A percentile compares a stretch with the other conserved stretches of the same genome.
Conservation (phyloP, 2,329 filamentous ascomycete genomes). For the Rhytidhysteron rufulum region DNA sequence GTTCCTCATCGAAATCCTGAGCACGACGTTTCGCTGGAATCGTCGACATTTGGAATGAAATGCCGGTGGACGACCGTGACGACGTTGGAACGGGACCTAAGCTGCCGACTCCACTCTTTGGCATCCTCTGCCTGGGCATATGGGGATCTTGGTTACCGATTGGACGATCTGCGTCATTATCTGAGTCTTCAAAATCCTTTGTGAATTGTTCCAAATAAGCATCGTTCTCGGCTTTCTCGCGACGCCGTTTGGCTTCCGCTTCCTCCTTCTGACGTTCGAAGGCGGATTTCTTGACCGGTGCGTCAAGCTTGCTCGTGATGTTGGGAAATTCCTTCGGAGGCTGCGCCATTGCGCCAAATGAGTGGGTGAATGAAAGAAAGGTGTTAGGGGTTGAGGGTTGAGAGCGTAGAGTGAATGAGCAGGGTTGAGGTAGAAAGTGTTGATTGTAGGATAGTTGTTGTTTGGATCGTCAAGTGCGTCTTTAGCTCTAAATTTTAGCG, state of each 20-base stretch:
- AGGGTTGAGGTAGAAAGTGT: too few relatives aligned
- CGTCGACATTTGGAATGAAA: too few relatives aligned
- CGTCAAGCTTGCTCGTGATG: constrained; percentile 3
- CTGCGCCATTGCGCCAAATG: background rate
- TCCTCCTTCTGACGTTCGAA: constrained; percentile 89
- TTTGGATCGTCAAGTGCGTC: too few relatives aligned
- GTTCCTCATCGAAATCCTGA: constrained; percentile 41
- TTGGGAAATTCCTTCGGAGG: background rate
- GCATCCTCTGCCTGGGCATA: constrained; percentile 45
- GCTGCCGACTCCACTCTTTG: constrained; percentile 48
- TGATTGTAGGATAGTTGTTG: too few relatives aligned
- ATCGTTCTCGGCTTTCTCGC: constrained; percentile 82
- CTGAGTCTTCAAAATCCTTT: constrained; percentile 67
- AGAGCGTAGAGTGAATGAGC: too few relatives aligned
- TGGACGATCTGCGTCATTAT: constrained; percentile 21
- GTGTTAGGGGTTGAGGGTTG: background rate
- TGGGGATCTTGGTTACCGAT: constrained; percentile 24
- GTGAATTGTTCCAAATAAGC: constrained; percentile 85
- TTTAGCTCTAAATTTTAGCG: too few relatives aligned
- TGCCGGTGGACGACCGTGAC: too few relatives aligned
- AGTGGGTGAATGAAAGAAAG: background rate
- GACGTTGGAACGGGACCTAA: constrained; percentile 41
- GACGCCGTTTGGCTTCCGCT: constrained; percentile 78
- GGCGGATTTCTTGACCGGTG: constrained; percentile 57
- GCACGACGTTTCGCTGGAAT: constrained; percentile 42